Conservation (phyloP, 1,284 basidiomycete species). For the Ustilago curta region DNA sequence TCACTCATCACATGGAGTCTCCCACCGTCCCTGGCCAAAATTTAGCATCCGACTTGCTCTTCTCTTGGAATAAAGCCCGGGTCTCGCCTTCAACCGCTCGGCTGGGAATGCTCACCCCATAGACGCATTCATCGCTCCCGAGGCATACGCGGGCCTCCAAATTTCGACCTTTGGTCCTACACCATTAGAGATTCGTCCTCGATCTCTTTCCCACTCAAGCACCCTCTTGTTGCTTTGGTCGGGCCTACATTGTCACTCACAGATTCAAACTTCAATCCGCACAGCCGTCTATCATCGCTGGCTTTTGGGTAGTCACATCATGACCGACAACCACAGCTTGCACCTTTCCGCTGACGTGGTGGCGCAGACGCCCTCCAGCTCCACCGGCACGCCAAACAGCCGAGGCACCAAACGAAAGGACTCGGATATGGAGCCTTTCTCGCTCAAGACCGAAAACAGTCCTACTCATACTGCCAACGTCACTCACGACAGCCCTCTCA, state of each 20-base stretch:
- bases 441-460: conserved; percentile 28
- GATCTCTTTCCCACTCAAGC: background rate
- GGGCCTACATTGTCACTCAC: background rate
- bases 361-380: conserved; percentile 30
- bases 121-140: conserved; percentile 8
- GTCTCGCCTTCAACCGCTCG: background rate
- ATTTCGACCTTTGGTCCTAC: too few relatives aligned
- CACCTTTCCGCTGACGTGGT: conserved; percentile 11
- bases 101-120: conserved; percentile 18
- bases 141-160: conserved; percentile 8
- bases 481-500: conserved; percentile 30
- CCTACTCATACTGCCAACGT: conserved; percentile 5
- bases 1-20: conserved; percentile 3
- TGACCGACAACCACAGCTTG: conserved; percentile 17
- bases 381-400: conserved; percentile 37
- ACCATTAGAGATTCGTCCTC: background rate
- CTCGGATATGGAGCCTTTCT: conserved; percentile 28
- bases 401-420: conserved; percentile 40
- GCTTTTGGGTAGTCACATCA: background rate
- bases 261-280: background rate
- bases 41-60: background rate
- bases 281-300: background rate
- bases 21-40: background rate
- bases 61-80: background rate
- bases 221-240: background rate